A percentile compares a stretch with the other conserved stretches of the same genome.
Evolutionary conservation across 1,284 basidiomycete species (phyloP).

Genomic region (Ceratobasidium theobromae): DNA sequence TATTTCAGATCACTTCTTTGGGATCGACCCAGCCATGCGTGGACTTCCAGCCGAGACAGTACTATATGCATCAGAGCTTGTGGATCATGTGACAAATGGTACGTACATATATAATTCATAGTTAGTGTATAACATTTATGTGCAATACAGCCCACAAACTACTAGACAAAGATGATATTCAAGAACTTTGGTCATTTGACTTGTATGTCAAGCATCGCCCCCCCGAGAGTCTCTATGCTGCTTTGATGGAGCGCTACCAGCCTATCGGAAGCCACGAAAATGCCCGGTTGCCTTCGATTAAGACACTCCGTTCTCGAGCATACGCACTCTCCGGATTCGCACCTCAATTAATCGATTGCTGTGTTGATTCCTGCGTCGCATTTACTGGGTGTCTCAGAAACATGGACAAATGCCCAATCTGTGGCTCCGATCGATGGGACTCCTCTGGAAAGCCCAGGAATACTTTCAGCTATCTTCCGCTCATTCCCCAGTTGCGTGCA

Average conservation of each 20-base stretch:
- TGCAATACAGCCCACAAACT: neutral
- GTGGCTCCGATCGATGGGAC: conserved; percentile 39
- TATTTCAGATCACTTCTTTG: neutral
- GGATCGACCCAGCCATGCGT: neutral
- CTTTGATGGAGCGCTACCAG: neutral
- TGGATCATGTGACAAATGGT: neutral
- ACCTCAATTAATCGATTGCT: conserved; percentile 28
- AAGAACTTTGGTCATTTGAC: no score
- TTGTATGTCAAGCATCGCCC: neutral
- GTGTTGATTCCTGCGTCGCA: conserved; percentile 34
- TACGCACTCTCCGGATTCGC: neutral
- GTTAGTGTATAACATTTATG: neutral
- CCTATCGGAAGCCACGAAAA: neutral
- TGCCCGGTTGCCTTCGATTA: neutral
- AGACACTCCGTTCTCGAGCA: neutral
- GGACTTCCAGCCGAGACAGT: neutral
- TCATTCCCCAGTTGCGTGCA: neutral
- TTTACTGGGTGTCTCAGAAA: conserved; percentile 26
- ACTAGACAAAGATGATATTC: neutral
- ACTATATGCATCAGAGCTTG: neutral
- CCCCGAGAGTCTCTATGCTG: neutral
- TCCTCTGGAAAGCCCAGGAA: neutral
- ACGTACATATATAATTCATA: neutral
- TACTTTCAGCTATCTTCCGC: neutral
- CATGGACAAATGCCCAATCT: conserved; percentile 41